A percentile compares a stretch with the other conserved stretches of the same genome.
These are phyloP conservation scores for Tylopilus felleus DNA, from an alignment of 768 basidiomycete genomes.

Conservation along the genomic window DNA sequence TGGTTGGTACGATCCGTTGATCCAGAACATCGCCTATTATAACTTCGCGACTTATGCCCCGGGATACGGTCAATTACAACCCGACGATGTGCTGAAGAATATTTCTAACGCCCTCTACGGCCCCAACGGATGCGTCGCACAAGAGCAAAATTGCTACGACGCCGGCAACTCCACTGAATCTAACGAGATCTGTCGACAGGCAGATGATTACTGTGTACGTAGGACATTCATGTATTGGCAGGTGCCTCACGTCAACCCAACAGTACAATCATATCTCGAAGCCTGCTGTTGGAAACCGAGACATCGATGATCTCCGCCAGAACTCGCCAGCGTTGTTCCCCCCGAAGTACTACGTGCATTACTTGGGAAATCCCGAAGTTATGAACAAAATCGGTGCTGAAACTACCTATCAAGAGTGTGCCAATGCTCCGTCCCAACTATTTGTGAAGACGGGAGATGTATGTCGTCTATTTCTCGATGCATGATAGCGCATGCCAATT, in stretches of 20 bases:
- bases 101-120: slow-evolving; percentile 49
- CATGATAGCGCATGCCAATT: not conserved
- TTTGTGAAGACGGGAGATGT: slow-evolving; percentile 59
- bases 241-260: not conserved
- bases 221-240: not conserved
- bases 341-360: slow-evolving; percentile 51
- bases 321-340: slow-evolving; percentile 52
- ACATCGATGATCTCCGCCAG: slow-evolving; percentile 57
- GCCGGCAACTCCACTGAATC: slow-evolving; percentile 48
- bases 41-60: slow-evolving; percentile 60
- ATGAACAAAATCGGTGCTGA: slow-evolving; percentile 52
- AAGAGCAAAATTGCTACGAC: slow-evolving; percentile 53
- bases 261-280: slow-evolving; percentile 47
- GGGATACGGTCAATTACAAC: slow-evolving; percentile 62
- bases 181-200: slow-evolving; percentile 46
- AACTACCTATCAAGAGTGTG: slow-evolving; percentile 46
- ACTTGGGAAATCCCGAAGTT: slow-evolving; percentile 38
- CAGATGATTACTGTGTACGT: slow-evolving; percentile 57
- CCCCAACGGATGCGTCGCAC: slow-evolving; percentile 49
- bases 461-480: slow-evolving; percentile 10
- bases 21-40: slow-evolving; percentile 60
- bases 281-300: slow-evolving; percentile 51
- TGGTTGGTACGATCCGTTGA: slow-evolving; percentile 64
- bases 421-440: slow-evolving; percentile 38
- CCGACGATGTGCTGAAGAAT: slow-evolving; percentile 39